Evolutionary conservation across 768 basidiomycete species (phyloP).

Genomic region (Phylloporus scabripes): DNA sequence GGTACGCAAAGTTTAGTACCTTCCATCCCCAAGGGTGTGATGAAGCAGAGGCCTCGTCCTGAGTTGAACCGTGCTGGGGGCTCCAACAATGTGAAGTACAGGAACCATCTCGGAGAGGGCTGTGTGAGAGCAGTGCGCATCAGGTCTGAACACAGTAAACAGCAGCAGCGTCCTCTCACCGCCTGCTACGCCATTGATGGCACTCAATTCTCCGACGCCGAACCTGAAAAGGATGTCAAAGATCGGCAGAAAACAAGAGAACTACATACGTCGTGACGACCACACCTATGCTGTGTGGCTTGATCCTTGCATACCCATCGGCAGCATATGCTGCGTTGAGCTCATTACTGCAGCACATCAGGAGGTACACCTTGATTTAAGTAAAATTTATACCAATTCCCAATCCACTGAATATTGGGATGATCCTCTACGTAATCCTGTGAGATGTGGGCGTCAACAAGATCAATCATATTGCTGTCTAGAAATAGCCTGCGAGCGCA

Average conservation of each 20-base stretch:
- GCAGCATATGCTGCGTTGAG: slow-evolving; percentile 88
- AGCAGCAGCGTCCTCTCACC: slow-evolving; percentile 33
- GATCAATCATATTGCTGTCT: background rate
- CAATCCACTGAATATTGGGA: slow-evolving; percentile 76
- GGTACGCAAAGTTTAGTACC: slow-evolving; percentile 31
- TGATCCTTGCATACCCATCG: slow-evolving; percentile 89
- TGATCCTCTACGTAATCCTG: slow-evolving; percentile 83
- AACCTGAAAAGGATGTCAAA: slow-evolving; percentile 42
- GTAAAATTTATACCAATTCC: slow-evolving; percentile 55
- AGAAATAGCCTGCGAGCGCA: slow-evolving; percentile 5
- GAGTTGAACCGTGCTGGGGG: slow-evolving; percentile 70
- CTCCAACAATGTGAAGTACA: slow-evolving; percentile 82
- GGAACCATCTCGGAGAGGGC: slow-evolving; percentile 88
- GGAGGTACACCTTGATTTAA: background rate
- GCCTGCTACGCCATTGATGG: slow-evolving; percentile 79
- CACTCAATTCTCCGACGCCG: slow-evolving; percentile 91
- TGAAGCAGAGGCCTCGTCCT: slow-evolving; percentile 71
- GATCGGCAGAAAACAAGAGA: background rate
- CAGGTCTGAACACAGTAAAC: background rate
- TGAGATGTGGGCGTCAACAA: background rate
- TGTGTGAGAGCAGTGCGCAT: slow-evolving; percentile 22
- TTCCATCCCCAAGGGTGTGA: slow-evolving; percentile 83
- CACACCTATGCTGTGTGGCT: slow-evolving; percentile 65
- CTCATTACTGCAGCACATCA: slow-evolving; percentile 53
- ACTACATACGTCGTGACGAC: slow-evolving; percentile 66